A percentile compares a stretch with the other conserved stretches of the same genome.
Conservation (phyloP, 2,329 filamentous ascomycete genomes). For the Lachnellula arida region DNA sequence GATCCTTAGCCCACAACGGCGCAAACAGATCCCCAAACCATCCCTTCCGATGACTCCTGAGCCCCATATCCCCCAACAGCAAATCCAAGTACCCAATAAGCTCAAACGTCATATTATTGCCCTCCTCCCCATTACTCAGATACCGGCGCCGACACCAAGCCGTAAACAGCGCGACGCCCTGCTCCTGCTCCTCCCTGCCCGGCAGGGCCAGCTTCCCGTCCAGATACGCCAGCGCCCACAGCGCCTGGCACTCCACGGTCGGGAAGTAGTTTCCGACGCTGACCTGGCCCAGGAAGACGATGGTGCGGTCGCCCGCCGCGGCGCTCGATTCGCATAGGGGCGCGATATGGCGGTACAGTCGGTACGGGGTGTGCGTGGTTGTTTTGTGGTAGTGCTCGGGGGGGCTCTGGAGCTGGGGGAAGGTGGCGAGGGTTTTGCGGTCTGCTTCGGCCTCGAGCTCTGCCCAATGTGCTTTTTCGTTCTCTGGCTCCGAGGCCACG, state of each 20-base stretch:
- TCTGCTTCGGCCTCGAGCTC: constrained; percentile 23
- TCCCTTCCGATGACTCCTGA: constrained; percentile 26
- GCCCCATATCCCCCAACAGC: constrained; percentile 26
- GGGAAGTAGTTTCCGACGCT: constrained; percentile 24
- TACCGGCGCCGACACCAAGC: constrained; percentile 29
- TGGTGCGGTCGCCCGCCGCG: constrained; percentile 19
- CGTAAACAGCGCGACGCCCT: constrained; percentile 22
- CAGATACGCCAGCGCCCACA: constrained; percentile 27
- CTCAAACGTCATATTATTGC: constrained; percentile 28
- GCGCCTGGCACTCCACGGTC: constrained; percentile 26
- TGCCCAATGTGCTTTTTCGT: constrained; percentile 22
- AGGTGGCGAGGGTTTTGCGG: constrained; percentile 18
- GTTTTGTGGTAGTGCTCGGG: constrained; percentile 21
- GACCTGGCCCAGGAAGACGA: constrained; percentile 27
- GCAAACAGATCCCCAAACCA: constrained; percentile 26
- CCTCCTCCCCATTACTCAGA: constrained; percentile 25
- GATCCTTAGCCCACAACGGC: constrained; percentile 23
- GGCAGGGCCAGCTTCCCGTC: constrained; percentile 23
- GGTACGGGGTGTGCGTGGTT: constrained; percentile 19
- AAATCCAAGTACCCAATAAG: constrained; percentile 27
- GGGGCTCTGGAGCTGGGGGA: constrained; percentile 25
- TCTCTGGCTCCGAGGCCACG: constrained; percentile 11
- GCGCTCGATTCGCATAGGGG: constrained; percentile 13
- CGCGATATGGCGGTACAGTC: constrained; percentile 25
- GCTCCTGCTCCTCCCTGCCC: constrained; percentile 17